A percentile compares a stretch with the other conserved stretches of the same genome.
These are phyloP conservation scores for Mariannaea elegans DNA, from an alignment of 2,329 filamentous ascomycete genomes.

Conservation along the genomic window DNA sequence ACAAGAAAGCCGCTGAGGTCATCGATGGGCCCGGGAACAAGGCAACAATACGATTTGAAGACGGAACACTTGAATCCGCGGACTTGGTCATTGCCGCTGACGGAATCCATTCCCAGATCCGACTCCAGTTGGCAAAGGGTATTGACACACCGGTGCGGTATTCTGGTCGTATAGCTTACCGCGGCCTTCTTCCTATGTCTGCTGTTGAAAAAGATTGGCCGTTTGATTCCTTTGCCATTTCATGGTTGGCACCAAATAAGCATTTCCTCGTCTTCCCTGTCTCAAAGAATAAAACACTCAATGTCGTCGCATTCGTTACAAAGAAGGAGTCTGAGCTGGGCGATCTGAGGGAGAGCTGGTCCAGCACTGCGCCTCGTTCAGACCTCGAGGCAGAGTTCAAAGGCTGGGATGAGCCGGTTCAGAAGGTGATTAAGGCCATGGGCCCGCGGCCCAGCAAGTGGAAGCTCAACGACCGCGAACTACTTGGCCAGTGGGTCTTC, in stretches of 20 bases:
- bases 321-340: slow-evolving; percentile 2
- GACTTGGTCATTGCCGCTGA: slow-evolving; percentile 19
- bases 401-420: too few relatives aligned
- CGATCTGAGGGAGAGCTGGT: too few relatives aligned
- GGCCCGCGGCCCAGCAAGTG: too few relatives aligned
- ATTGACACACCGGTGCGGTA: slow-evolving; percentile 2
- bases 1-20: not conserved
- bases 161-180: slow-evolving; percentile 15
- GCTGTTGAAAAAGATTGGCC: slow-evolving; percentile 5
- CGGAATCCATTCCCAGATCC: slow-evolving; percentile 13
- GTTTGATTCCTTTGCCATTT: too few relatives aligned
- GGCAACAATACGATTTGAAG: not conserved
- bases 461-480: too few relatives aligned
- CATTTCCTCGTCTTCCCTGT: slow-evolving; percentile 24
- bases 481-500: too few relatives aligned
- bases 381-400: too few relatives aligned
- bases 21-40: not conserved
- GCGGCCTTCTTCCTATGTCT: slow-evolving; percentile 22
- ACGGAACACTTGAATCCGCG: slow-evolving; percentile 11
- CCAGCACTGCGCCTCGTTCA: too few relatives aligned
- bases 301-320: slow-evolving; percentile 18
- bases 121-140: not conserved
- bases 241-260: slow-evolving; percentile 13
- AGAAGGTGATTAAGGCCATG: too few relatives aligned
- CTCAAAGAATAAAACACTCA: slow-evolving; percentile 16